Conservation (phyloP, 1,284 basidiomycete genomes). For the Vanrija pseudolonga region DNA sequence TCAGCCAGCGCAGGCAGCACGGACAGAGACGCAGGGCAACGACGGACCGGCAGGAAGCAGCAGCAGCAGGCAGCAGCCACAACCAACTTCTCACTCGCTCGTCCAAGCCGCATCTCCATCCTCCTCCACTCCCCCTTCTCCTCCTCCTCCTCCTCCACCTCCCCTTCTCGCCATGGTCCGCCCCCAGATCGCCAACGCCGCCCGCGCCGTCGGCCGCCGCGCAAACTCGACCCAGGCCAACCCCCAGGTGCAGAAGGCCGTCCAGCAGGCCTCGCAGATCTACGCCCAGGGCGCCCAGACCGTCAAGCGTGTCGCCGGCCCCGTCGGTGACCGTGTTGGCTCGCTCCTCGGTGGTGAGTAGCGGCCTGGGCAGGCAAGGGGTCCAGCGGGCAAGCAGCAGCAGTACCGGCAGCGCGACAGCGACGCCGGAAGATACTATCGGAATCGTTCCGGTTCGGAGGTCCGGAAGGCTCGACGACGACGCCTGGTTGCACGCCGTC, state of each 20-base stretch:
- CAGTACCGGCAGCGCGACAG: too few species aligned
- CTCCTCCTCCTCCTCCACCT: neutral
- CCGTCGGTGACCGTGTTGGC: slow-evolving; percentile 45
- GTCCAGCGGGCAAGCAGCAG: too few species aligned
- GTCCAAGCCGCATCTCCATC: neutral
- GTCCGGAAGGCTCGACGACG: too few species aligned
- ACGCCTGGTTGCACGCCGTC: too few species aligned
- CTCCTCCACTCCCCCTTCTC: neutral
- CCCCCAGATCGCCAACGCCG: slow-evolving; percentile 17
- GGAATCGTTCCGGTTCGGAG: too few species aligned
- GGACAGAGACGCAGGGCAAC: too few species aligned
- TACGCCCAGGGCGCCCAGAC: slow-evolving; percentile 32
- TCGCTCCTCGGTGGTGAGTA: slow-evolving; percentile 45
- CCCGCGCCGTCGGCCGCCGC: slow-evolving; percentile 11
- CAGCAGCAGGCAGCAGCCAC: too few species aligned
- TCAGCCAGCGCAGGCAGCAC: too few species aligned
- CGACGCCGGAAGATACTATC: too few species aligned
- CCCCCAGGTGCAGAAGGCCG: slow-evolving; percentile 44
- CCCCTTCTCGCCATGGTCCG: slow-evolving; percentile 11
- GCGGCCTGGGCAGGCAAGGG: too few species aligned
- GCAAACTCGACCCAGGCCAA: slow-evolving; percentile 26
- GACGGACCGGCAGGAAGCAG: too few species aligned
- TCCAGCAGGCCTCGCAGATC: slow-evolving; percentile 32
- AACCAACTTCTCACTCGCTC: slow-evolving; percentile 8
- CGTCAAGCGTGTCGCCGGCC: slow-evolving; percentile 45